Conservation (phyloP, 2,329 filamentous ascomycete species). For the Aspergillus sp. region DNA sequence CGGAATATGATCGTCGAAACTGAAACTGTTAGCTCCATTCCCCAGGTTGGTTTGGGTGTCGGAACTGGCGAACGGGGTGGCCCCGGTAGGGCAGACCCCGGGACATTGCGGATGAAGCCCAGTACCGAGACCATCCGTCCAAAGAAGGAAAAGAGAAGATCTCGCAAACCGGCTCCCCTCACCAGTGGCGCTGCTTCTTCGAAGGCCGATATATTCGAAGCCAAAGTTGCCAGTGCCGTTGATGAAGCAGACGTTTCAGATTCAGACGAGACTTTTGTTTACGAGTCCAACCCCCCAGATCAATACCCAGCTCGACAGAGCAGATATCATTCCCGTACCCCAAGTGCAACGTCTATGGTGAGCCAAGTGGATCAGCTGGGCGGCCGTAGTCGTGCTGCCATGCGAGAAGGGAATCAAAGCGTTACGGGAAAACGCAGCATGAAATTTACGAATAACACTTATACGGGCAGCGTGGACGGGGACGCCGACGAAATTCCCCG, state of each 20-base stretch:
- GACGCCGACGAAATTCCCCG: slow-evolving; percentile 64
- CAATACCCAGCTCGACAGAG: slow-evolving; percentile 58
- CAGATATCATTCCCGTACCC: slow-evolving; percentile 88
- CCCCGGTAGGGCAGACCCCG: slow-evolving; percentile 62
- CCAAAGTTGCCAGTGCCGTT: slow-evolving; percentile 91
- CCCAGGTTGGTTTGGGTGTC: slow-evolving; percentile 73
- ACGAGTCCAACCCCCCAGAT: slow-evolving; percentile 88
- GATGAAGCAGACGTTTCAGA: slow-evolving; percentile 96
- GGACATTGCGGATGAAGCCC: slow-evolving; percentile 78
- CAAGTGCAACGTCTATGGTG: slow-evolving; percentile 79
- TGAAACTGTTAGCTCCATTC: slow-evolving; percentile 88
- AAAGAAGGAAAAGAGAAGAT: slow-evolving; percentile 87
- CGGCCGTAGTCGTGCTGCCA: slow-evolving; percentile 61
- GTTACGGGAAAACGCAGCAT: slow-evolving; percentile 83
- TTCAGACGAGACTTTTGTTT: slow-evolving; percentile 97
- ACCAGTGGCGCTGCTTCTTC: slow-evolving; percentile 66
- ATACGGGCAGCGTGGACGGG: slow-evolving; percentile 64
- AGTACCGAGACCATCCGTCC: slow-evolving; percentile 96
- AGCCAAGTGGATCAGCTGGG: slow-evolving; percentile 49
- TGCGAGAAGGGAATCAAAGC: slow-evolving; percentile 64
- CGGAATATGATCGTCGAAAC: slow-evolving; percentile 97
- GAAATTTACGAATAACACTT: slow-evolving; percentile 86
- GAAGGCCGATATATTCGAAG: slow-evolving; percentile 97
- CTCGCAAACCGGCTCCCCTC: slow-evolving; percentile 68
- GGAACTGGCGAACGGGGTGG: slow-evolving; percentile 55